phyloP scores from a whole-genome alignment of 78 protist species.

The Dictyostelium intermedium region DNA sequence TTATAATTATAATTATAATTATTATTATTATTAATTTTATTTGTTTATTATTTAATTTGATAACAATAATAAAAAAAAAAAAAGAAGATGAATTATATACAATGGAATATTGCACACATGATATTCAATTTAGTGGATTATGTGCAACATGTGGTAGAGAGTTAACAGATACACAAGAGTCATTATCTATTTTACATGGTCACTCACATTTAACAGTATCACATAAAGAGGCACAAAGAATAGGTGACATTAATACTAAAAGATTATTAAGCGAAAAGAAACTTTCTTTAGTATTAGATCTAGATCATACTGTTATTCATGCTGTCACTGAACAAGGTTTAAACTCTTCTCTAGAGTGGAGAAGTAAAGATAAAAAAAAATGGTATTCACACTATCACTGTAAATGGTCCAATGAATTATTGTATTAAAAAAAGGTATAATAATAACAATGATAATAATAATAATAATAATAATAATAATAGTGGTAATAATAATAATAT shows the following conservation, averaged over 20 bases:
- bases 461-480: background rate
- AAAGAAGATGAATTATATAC: background rate
- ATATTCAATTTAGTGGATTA: constrained; percentile 39
- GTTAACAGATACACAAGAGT: background rate
- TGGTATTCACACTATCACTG: constrained; percentile 9
- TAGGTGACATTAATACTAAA: constrained; percentile 43
- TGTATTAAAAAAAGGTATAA: constrained; percentile 39
- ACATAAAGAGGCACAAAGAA: constrained; percentile 31
- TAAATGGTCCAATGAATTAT: constrained; percentile 34
- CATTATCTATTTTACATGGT: constrained; percentile 30
- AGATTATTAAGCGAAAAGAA: constrained; percentile 14
- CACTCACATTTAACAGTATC: constrained; percentile 50
- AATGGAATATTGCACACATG: constrained; percentile 63
- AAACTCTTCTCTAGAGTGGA: constrained; percentile 10
- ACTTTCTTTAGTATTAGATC: constrained; percentile 63
- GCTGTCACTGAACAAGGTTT: constrained; percentile 62
- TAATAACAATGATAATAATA: background rate
- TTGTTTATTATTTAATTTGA: no score
- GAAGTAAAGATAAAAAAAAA: background rate
- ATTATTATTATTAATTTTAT: background rate
- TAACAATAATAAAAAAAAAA: no score
- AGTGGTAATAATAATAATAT: background rate
- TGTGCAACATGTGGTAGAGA: constrained; percentile 77
- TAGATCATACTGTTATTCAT: constrained; percentile 75
- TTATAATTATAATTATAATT: background rate